These are phyloP conservation scores for Solanum bulbocastanum DNA, from an alignment of 257 asterid species.

Conservation along the genomic window DNA sequence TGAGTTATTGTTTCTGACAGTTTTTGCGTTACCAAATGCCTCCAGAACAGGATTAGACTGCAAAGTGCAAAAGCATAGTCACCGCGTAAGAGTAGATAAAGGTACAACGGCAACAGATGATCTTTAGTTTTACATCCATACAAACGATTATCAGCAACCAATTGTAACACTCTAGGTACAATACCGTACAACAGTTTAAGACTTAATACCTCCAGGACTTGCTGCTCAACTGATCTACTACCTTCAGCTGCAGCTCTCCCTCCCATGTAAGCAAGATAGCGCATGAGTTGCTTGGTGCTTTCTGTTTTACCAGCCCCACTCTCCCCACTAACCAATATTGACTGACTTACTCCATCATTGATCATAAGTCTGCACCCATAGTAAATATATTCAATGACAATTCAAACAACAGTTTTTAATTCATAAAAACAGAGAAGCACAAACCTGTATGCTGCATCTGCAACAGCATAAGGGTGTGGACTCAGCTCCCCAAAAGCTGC, in stretches of 20 bases:
- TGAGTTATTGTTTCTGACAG: constrained; percentile 95
- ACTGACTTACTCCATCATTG: constrained; percentile 84
- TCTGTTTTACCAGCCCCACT: constrained; percentile 99
- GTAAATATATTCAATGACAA: not conserved
- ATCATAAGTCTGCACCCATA: constrained; percentile 78
- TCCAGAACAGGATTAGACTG: constrained; percentile 99
- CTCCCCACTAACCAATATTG: constrained; percentile 98
- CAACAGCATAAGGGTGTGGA: constrained; percentile 98
- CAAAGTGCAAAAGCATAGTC: constrained; percentile 1
- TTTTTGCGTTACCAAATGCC: constrained; percentile 99
- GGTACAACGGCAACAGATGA: not conserved
- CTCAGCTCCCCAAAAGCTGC: constrained; percentile 44
- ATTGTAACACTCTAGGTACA: not conserved
- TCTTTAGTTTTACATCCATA: not conserved
- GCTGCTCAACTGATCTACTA: constrained; percentile 92
- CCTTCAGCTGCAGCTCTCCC: constrained; percentile 84
- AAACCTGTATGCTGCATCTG: constrained; percentile 98
- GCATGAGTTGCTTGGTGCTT: constrained; percentile 94
- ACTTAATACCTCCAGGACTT: constrained; percentile 85
- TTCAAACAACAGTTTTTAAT: not conserved
- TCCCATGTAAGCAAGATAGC: constrained; percentile 98
- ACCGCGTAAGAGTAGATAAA: not conserved
- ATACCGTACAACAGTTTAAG: not conserved
- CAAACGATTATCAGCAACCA: not conserved
- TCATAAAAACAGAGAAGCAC: not conserved